Conservation (phyloP, 1,139 yeast species). For the Geotrichum bryndzae region DNA sequence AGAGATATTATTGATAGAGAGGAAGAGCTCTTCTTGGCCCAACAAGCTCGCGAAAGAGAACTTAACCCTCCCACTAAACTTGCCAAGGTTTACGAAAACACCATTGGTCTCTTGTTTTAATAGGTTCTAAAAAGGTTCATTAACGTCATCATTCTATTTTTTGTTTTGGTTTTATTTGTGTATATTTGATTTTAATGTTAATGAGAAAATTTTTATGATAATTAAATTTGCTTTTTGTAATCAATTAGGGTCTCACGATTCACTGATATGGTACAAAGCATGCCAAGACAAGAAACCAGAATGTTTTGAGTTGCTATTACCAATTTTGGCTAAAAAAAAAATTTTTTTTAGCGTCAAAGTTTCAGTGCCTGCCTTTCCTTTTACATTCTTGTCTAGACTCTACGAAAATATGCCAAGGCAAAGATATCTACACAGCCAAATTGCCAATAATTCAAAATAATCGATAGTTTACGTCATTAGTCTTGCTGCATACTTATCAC, state of each 20-base stretch:
- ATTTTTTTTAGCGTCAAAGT: neutral
- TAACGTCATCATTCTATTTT: neutral
- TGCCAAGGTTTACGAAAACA: constrained; percentile 11
- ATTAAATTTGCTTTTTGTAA: too few species aligned
- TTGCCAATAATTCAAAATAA: too few species aligned
- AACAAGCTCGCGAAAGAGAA: constrained; percentile 38
- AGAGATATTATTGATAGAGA: constrained; percentile 65
- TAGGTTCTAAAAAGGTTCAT: neutral
- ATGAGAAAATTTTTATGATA: neutral
- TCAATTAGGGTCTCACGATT: neutral
- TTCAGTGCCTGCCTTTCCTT: neutral
- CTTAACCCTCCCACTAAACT: constrained; percentile 19
- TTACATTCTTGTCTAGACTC: neutral
- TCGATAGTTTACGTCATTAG: too few species aligned
- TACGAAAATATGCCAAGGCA: neutral
- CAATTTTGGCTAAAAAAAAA: neutral
- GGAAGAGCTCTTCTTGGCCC: constrained; percentile 48
- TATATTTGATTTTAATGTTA: neutral
- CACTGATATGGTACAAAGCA: neutral
- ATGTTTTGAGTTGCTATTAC: neutral
- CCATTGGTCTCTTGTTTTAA: constrained; percentile 16
- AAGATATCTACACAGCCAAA: too few species aligned
- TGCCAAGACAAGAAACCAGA: neutral
- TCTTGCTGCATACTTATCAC: too few species aligned
- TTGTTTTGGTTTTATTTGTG: neutral